Evolutionary conservation across 805 yeast species (phyloP).

Genomic region (Lachancea fermentati): DNA sequence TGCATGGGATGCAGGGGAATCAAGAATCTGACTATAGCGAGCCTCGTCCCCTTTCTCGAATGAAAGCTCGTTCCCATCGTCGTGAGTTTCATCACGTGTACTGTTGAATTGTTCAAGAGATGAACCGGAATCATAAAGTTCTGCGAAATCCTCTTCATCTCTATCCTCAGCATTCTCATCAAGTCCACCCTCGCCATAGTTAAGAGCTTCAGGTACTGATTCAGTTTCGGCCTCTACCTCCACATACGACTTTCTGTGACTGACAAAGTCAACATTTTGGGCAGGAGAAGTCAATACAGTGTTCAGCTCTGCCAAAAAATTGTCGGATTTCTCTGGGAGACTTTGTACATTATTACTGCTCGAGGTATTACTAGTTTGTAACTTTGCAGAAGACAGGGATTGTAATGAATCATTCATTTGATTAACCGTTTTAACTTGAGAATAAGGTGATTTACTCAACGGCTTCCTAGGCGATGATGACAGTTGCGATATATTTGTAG

Average conservation of each 20-base stretch:
- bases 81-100: constrained; percentile 12
- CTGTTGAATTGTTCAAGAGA: constrained; percentile 8
- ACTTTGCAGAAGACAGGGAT: background rate
- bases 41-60: constrained; percentile 33
- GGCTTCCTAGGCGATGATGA: too few relatives aligned
- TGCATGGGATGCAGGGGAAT: constrained; percentile 11
- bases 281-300: constrained; percentile 13
- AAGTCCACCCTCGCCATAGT: too few relatives aligned
- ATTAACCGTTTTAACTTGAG: constrained; percentile 2
- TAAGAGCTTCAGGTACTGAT: background rate
- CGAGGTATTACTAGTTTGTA: background rate
- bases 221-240: background rate
- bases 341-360: too few relatives aligned
- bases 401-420: background rate
- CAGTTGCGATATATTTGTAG: too few relatives aligned
- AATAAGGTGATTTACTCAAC: constrained; percentile 20
- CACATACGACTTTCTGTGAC: constrained; percentile 28
- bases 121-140: constrained; percentile 3
- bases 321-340: constrained; percentile 11
- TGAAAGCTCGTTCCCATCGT: constrained; percentile 30
- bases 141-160: constrained; percentile 5
- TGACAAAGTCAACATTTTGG: constrained; percentile 29
- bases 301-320: constrained; percentile 22
- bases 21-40: constrained; percentile 21
- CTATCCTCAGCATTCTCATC: constrained; percentile 10